phyloP scores from a whole-genome alignment of 352 stramenopile genomes.

The Phytophthora sojae region DNA sequence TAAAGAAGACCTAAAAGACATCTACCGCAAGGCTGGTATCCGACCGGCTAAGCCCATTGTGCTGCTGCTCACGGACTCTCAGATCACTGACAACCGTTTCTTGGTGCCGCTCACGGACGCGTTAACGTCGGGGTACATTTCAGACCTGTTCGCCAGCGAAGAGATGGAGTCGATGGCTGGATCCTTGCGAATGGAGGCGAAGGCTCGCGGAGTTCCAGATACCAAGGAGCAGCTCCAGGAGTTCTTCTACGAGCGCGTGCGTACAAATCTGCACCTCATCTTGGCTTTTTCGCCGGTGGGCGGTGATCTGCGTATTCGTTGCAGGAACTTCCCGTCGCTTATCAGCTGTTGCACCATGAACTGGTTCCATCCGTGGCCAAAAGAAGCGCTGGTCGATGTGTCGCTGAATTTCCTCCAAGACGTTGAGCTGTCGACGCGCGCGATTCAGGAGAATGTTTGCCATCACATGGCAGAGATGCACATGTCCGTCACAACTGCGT shows the following conservation, averaged over 20 bases:
- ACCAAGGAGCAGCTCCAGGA: conserved; percentile 91
- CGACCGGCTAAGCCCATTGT: conserved; percentile 88
- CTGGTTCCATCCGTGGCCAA: conserved; percentile 94
- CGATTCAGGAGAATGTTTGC: conserved; percentile 92
- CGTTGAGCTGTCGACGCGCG: conserved; percentile 63
- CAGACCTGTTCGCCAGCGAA: conserved; percentile 87
- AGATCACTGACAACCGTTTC: conserved; percentile 89
- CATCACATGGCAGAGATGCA: conserved; percentile 95
- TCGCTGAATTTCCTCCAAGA: conserved; percentile 87
- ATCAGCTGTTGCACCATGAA: conserved; percentile 82
- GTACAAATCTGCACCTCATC: conserved; percentile 88
- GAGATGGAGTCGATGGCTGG: conserved; percentile 90
- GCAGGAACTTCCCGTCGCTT: conserved; percentile 82
- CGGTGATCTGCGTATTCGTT: conserved; percentile 71
- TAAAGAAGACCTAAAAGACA: conserved; percentile 90
- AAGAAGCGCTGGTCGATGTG: conserved; percentile 89
- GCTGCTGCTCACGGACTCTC: conserved; percentile 90
- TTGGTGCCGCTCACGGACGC: conserved; percentile 90
- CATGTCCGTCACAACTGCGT: conserved; percentile 82
- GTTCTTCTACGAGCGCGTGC: conserved; percentile 92
- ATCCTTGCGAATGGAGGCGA: conserved; percentile 82
- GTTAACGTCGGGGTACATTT: conserved; percentile 76
- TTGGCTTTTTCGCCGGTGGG: conserved; percentile 90
- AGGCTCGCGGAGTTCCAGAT: conserved; percentile 86
- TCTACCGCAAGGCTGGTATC: conserved; percentile 89